These are phyloP conservation scores for Diplotaxis tenuifolia DNA, from an alignment of 345 rosid species.

Conservation along the genomic window DNA sequence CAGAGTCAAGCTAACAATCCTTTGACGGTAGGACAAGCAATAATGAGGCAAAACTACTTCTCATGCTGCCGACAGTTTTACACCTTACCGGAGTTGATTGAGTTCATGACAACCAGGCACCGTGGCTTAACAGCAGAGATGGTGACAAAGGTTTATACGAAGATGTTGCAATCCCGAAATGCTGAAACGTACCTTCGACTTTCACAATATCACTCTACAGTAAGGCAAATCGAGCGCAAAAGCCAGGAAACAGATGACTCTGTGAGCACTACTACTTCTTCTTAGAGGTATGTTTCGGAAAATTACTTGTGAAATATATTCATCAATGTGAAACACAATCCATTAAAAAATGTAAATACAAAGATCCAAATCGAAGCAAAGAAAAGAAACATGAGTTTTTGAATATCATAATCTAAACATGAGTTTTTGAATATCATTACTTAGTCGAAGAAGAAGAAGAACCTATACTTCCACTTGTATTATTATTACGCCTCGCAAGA, in stretches of 20 bases:
- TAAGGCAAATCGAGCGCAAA: neutral
- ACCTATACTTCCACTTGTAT: neutral
- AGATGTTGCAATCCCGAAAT: neutral
- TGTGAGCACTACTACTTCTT: neutral
- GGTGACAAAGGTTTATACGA: neutral
- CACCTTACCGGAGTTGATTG: neutral
- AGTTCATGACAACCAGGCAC: neutral
- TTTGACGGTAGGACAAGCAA: neutral
- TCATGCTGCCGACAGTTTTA: neutral
- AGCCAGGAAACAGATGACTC: neutral
- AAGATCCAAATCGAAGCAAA: neutral
- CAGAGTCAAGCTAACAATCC: neutral
- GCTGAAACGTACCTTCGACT: neutral
- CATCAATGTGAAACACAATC: neutral
- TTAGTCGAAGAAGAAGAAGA: neutral
- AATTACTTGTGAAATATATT: neutral
- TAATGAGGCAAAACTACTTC: neutral
- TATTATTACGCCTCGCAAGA: neutral
- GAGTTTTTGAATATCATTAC: neutral
- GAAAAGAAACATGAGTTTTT: neutral
- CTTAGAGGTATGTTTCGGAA: neutral
- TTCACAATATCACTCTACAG: neutral
- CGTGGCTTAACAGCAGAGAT: neutral
- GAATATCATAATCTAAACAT: neutral
- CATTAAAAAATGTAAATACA: neutral